Percentiles rank a stretch among this genome's conserved stretches.
phyloP scores from a whole-genome alignment of 192 early-diverging fungal species.

The Anaeromyces robustus region DNA sequence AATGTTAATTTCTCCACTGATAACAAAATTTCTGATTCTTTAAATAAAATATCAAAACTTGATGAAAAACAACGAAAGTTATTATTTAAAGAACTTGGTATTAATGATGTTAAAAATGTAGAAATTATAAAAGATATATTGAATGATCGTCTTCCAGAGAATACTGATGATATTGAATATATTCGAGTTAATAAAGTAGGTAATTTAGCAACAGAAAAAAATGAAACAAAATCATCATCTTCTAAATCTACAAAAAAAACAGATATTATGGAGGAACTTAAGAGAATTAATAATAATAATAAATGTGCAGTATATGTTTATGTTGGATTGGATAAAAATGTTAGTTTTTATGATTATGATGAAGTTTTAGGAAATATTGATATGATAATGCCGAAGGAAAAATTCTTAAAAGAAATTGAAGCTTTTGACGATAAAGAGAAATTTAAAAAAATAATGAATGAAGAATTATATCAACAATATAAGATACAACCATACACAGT shows the following conservation, averaged over 20 bases:
- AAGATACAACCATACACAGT: background rate
- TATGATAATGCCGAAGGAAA: background rate
- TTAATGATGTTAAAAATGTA: background rate
- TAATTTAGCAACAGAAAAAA: background rate
- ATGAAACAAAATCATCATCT: too few relatives aligned
- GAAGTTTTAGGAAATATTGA: background rate
- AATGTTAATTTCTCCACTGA: too few relatives aligned
- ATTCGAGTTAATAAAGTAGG: background rate
- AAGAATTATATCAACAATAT: background rate
- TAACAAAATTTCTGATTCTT: too few relatives aligned
- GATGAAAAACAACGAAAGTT: too few relatives aligned
- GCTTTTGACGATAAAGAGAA: background rate
- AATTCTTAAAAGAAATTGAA: background rate
- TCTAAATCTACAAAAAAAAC: too few relatives aligned
- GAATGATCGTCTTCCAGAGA: background rate
- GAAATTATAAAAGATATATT: background rate
- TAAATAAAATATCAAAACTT: too few relatives aligned
- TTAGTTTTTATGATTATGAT: background rate
- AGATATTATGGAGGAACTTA: background rate
- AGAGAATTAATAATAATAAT: background rate
- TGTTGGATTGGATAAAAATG: background rate
- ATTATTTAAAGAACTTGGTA: background rate
- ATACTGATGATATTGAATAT: background rate
- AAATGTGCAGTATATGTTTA: background rate
- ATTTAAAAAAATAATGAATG: background rate